Base-by-base conservation (phyloP, 2,329 filamentous ascomycete species). In the Bretziella fagacearum region DNA sequence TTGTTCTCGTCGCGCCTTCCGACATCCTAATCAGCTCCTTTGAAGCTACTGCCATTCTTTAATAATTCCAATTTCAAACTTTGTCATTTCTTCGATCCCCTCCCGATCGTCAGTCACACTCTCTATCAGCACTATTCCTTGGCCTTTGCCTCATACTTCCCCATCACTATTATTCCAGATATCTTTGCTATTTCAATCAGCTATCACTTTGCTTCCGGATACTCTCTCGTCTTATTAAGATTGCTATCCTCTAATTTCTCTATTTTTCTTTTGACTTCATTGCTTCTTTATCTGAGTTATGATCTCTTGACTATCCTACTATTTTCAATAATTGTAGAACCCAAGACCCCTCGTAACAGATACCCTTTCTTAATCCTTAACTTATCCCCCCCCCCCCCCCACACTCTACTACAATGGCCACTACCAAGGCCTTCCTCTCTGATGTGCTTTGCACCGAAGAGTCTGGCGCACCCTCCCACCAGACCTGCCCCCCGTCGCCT, bases 401-500 rank as follows among this genome's bases (percentile, higher is more conserved):
- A 6, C 13, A n/a, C 30, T 6, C 30, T 6, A n/a, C 17, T 7
- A 39, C 15, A 7, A 51, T 51, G 49, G 41, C 49, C 18, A 32
- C 49, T 23, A 44, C 49, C 10, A 44, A 40, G 13, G 26, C 41
- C 1, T 45, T 35, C 13, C 33, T 51, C 7, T 41, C 49, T 5
- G 46, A 51, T 20, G 13, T 51, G 18, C 35, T 51, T 30, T 22
- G 26, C 33, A 25, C 30, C 17, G 44, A 47, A 11, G 44, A 46
- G 11, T 11, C 30, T 27, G 39, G n/a, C 8, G 4, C 25, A 6
- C 18, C 18, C 7, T 33, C 27, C 25, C 44, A 18, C 44, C 26
- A 43, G 8, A 30, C 22, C 6, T 40, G 42, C 23, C 44, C 48
- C 20, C 33, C 40, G 6, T 40, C 40, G 10, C 40, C 48, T 13